phyloP scores from a whole-genome alignment of 768 basidiomycete genomes.

The Macrolepiota fuliginosa region DNA sequence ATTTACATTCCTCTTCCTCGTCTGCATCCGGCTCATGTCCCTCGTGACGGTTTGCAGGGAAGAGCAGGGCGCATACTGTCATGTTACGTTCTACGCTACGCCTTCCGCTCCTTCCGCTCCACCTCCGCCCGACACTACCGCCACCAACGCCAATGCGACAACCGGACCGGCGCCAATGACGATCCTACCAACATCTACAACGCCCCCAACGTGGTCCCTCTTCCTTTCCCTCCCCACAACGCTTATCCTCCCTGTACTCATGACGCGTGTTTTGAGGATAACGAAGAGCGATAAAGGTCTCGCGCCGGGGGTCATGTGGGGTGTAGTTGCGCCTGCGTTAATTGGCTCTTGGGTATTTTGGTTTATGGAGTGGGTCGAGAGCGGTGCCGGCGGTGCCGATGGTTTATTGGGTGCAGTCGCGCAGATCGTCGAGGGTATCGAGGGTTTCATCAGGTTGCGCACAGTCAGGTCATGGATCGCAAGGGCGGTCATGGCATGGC shows the following conservation, averaged over 20 bases:
- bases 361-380: constrained; percentile 80
- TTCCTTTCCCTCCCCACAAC: constrained; percentile 56
- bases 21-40: constrained; percentile 73
- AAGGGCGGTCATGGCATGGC: constrained; percentile 47
- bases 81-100: constrained; percentile 85
- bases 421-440: not conserved
- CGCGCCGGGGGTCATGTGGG: constrained; percentile 60
- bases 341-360: constrained; percentile 65
- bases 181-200: constrained; percentile 4
- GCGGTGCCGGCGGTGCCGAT: not conserved
- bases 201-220: constrained; percentile 59
- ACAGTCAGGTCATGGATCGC: constrained; percentile 59
- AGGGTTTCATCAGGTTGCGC: constrained; percentile 34
- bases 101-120: constrained; percentile 38
- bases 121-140: not conserved
- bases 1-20: constrained; percentile 63
- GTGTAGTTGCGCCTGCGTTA: constrained; percentile 57
- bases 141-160: not conserved
- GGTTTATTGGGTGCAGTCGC: not conserved
- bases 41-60: constrained; percentile 89
- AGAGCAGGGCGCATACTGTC: constrained; percentile 89
- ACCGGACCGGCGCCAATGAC: not conserved
- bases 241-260: constrained; percentile 49
- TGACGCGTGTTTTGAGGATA: constrained; percentile 56
- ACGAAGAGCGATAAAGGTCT: constrained; percentile 76